Evolutionary conservation across 164 flowering plant species (phyloP).

Genomic region (Macadamia tetraphylla): DNA sequence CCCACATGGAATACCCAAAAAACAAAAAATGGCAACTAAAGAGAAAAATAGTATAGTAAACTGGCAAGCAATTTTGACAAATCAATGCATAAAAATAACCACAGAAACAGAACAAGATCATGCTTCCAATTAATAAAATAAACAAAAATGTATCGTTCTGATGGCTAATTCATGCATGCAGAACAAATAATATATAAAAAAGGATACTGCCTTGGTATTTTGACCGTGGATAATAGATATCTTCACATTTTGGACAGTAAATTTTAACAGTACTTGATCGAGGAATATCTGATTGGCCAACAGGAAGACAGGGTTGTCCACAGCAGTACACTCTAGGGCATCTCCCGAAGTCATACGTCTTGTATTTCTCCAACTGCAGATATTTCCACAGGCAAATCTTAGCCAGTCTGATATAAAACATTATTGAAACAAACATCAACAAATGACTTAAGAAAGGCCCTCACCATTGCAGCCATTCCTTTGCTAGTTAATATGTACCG

Average conservation of each 20-base stretch:
- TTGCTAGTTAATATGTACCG: constrained; percentile 74
- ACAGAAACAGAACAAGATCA: not conserved
- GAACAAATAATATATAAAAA: constrained; percentile 5
- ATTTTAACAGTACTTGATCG: constrained; percentile 81
- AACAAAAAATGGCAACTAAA: not conserved
- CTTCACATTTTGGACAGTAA: constrained; percentile 88
- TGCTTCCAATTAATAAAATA: not conserved
- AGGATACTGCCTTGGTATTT: constrained; percentile 90
- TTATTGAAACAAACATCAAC: not conserved
- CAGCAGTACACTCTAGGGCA: constrained; percentile 88
- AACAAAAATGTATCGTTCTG: not conserved
- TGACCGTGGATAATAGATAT: constrained; percentile 75
- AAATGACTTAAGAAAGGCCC: constrained; percentile 8
- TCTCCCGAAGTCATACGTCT: constrained; percentile 79
- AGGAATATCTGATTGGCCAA: constrained; percentile 82
- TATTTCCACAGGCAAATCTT: constrained; percentile 10
- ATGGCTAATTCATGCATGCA: not conserved
- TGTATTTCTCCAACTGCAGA: constrained; percentile 80
- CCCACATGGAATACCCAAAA: not conserved
- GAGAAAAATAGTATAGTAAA: no score
- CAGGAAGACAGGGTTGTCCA: constrained; percentile 91
- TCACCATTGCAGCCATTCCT: constrained; percentile 85
- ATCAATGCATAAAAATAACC: not conserved
- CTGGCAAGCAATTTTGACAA: not conserved
- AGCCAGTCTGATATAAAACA: constrained; percentile 3